Percentiles rank a stretch among this genome's conserved stretches.
These are phyloP conservation scores for Aeminium ludgeri DNA, from an alignment of 495 filamentous ascomycete genomes.

Conservation along the genomic window DNA sequence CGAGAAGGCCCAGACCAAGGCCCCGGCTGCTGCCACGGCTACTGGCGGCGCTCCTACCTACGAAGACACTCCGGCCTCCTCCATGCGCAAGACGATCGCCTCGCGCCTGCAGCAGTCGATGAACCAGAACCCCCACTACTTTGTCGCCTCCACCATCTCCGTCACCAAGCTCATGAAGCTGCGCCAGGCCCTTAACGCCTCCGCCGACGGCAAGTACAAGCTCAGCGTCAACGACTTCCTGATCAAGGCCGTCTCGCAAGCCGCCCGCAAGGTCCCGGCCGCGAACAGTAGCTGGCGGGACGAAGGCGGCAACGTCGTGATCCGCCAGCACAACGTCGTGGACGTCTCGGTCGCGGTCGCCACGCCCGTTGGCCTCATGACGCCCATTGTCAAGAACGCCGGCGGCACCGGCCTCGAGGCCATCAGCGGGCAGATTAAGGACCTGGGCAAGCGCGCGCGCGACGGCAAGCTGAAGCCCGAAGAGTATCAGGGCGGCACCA, in stretches of 20 bases:
- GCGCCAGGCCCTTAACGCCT: constrained; percentile 79
- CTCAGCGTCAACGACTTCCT: constrained; percentile 99
- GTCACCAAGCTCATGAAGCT: constrained; percentile 92
- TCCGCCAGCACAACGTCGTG: constrained; percentile 79
- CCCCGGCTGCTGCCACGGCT: constrained; percentile 7
- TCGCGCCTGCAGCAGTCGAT: constrained; percentile 74
- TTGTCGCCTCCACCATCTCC: constrained; percentile 72
- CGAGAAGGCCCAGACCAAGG: constrained; percentile 56
- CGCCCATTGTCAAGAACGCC: constrained; percentile 83
- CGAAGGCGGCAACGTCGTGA: constrained; percentile 50
- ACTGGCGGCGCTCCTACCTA: constrained; percentile 40
- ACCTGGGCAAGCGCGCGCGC: constrained; percentile 84
- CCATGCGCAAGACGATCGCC: constrained; percentile 98
- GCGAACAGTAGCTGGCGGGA: constrained; percentile 92
- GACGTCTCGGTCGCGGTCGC: constrained; percentile 92
- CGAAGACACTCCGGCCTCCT: constrained; percentile 68
- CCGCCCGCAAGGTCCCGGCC: constrained; percentile 78
- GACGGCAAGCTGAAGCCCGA: constrained; percentile 99
- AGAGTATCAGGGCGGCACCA: constrained; percentile 96
- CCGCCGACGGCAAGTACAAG: constrained; percentile 84
- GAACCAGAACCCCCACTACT: constrained; percentile 94
- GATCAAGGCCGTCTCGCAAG: constrained; percentile 83
- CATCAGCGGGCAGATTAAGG: constrained; percentile 81
- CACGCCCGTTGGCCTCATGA: constrained; percentile 89
- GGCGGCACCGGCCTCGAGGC: constrained; percentile 65